Evolutionary conservation across 1,139 yeast species (phyloP), one percentile per base, ranked within the genome.

Genomic region (Hyphopichia buzzinii): DNA sequence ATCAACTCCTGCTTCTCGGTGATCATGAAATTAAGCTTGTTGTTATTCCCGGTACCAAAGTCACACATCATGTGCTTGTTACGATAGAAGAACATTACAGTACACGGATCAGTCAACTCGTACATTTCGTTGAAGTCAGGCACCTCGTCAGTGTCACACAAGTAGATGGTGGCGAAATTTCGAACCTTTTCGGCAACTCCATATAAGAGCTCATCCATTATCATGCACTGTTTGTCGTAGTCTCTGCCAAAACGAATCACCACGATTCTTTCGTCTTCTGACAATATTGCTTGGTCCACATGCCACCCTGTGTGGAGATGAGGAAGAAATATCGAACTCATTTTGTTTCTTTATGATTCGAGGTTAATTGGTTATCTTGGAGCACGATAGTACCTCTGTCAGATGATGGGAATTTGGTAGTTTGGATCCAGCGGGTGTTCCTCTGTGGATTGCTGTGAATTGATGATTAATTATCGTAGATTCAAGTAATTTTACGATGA

Each of bases 11-110:
- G 97, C 46, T 84, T 83, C 54, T 86, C 89, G 33, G 79, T 81
- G 25, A 92, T 67, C 35, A 61, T 53, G 61, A 92, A 92, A 54
- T 89, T 89, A 64, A 92, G 67, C 67, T 92, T 92, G 67, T 94
- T 92, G 62, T 94, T 92, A 56, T 92, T 88, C 29, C 99, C 99
- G 0, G 98, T 92, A 2, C 98, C 98, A 60, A 89, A 89, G 66
- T 92, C 98, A 62, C 96, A 87, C 88, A 90, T 80, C 95, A 94
- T 90, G 58, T 92, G 98, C 57, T 89, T 90, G 63, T 92, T 92
- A 37, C 95, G 69, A 62, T 77, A 88, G 58, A 92, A 92, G 55
- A 92, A 90, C 97, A 92, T 92, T 38, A 92, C 72, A 33, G 95
- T 82, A 72, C 86, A 80, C 22, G 96, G 95, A 47, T 88, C 97